These are phyloP conservation scores for Nitzschia sp. DNA, from an alignment of 108 stramenopile genomes.

Conservation along the genomic window DNA sequence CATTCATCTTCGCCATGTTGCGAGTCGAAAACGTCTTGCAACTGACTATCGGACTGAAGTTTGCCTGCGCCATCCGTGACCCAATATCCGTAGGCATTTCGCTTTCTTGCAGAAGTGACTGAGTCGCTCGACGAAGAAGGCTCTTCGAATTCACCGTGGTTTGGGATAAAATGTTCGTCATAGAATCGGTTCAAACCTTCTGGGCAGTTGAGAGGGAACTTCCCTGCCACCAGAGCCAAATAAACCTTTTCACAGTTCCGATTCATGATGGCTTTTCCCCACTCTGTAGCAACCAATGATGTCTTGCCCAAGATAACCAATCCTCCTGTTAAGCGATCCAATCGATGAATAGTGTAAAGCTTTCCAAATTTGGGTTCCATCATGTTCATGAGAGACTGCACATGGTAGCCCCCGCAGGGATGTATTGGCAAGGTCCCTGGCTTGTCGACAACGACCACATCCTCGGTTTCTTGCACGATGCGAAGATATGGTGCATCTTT, in stretches of 20 bases:
- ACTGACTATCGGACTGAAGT: background rate
- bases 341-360: slow-evolving; percentile 70
- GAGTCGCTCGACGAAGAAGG: background rate
- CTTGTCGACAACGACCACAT: slow-evolving; percentile 81
- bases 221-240: slow-evolving; percentile 70
- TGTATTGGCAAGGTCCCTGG: slow-evolving; percentile 92
- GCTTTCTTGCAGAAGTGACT: background rate
- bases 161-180: slow-evolving; percentile 14
- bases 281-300: slow-evolving; percentile 51
- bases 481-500: slow-evolving; percentile 14
- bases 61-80: slow-evolving; percentile 38
- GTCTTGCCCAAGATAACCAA: slow-evolving; percentile 72
- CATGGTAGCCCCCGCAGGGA: slow-evolving; percentile 92
- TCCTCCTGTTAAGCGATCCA: slow-evolving; percentile 83
- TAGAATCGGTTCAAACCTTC: background rate
- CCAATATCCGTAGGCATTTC: slow-evolving; percentile 55
- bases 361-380: slow-evolving; percentile 55
- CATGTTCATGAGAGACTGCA: slow-evolving; percentile 77
- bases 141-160: slow-evolving; percentile 35
- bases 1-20: slow-evolving; percentile 20
- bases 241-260: slow-evolving; percentile 77
- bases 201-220: slow-evolving; percentile 55
- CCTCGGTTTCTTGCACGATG: slow-evolving; percentile 58
- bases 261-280: slow-evolving; percentile 65
- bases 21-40: slow-evolving; percentile 16